phyloP scores from a whole-genome alignment of 129 eudicot genomes.

The Pittosporum tobira region DNA sequence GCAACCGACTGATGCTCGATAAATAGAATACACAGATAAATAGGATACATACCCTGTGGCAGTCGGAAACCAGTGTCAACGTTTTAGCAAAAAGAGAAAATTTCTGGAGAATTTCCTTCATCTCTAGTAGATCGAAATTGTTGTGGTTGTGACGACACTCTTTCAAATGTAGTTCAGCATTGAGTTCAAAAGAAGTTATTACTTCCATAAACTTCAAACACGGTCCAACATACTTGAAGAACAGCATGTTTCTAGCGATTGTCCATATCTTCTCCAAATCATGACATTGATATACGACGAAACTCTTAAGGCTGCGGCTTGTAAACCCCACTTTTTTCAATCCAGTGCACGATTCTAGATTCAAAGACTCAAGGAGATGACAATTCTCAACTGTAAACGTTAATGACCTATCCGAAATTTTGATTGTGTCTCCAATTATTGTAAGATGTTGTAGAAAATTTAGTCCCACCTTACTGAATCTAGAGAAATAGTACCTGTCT shows the following conservation, averaged over 20 bases:
- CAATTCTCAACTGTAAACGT: neutral
- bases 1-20: too few relatives aligned
- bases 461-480: neutral
- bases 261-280: neutral
- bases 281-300: neutral
- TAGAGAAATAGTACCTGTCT: neutral
- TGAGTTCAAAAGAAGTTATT: slow-evolving; percentile 1
- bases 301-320: neutral
- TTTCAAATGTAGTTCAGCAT: neutral
- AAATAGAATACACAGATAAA: too few relatives aligned
- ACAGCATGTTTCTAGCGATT: neutral
- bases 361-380: neutral
- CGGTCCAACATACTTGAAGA: slow-evolving; percentile 6
- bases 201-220: neutral
- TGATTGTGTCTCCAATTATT: neutral
- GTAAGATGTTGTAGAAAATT: neutral
- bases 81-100: neutral
- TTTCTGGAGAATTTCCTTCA: neutral
- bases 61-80: neutral
- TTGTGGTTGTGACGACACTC: neutral
- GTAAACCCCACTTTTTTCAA: neutral
- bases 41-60: neutral
- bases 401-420: neutral
- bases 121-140: neutral
- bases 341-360: neutral